Base-by-base conservation (phyloP, 352 stramenopile species). In the Phytopythium oedochilum region DNA sequence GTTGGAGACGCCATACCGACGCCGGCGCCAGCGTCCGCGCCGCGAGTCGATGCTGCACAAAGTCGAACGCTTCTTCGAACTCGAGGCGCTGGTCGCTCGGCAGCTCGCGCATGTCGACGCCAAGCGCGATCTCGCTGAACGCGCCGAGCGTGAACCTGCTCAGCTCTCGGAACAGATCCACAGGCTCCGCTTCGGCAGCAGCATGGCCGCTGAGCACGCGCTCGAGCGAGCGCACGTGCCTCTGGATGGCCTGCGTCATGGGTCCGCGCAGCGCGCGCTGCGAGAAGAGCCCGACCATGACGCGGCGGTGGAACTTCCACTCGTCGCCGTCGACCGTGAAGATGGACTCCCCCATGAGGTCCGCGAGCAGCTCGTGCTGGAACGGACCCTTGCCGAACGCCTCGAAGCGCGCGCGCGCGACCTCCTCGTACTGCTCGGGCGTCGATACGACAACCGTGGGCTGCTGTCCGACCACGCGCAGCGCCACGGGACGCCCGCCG, bases 301-400 rank as follows among this genome's bases (percentile, higher is more conserved):
- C 34, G 23, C 48, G 48, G 39, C 71, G 62, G 50, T 82, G 71
- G 20, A 57, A 25, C 28, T 62, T 58, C 71, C 71, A 82, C 22
- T 44, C 39, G 47, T 40, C 34, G n/a, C 32, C 39, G 42, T 49
- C 29, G 11, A 36, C 47, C 22, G 48, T 35, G 56, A 62, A 53
- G 40, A 62, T 50, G 29, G 43, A 47, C 14, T 51, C 14, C 20
- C 56, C 56, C 32, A 62, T 17, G 14, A 62, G 29, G 39, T 62
- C 56, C 9, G 7, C 6, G 32, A 62, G 35, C 8, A 39, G 26
- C 9, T 63, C 57, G 25, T 40, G 48, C 25, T 35, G 18, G 42
- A 20, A 28, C 1, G n/a, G 18, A 12, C 56, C 46, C 17, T 57
- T 57, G 18, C 22, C 32, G 22, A 62, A 62, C 17, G 20, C n/a